phyloP scores from a whole-genome alignment of 1,284 basidiomycete genomes.

The Abortiporus biennis region DNA sequence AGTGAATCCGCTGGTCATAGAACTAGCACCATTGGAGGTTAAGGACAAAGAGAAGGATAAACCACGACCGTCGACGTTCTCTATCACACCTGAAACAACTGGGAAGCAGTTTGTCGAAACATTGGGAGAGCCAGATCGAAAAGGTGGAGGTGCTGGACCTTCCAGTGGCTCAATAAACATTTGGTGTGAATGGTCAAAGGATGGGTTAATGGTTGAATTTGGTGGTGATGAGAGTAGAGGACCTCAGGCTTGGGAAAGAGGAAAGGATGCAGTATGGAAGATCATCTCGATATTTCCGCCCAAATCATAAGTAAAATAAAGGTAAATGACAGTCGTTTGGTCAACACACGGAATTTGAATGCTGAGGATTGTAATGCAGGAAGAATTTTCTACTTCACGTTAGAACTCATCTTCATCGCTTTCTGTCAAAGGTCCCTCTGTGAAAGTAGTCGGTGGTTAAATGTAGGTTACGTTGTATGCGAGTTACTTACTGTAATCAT shows the following conservation, averaged over 20 bases:
- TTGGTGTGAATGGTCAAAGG: constrained; percentile 85
- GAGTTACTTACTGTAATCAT: constrained; percentile 52
- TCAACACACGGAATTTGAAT: not conserved
- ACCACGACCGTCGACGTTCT: constrained; percentile 34
- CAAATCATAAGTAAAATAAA: not conserved
- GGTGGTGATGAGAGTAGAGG: constrained; percentile 71
- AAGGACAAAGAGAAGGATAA: no score
- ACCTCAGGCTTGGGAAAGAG: constrained; percentile 79
- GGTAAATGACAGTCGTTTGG: not conserved
- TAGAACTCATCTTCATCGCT: no score
- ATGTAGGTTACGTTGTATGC: not conserved
- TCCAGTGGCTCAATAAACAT: constrained; percentile 81
- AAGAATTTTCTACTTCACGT: no score
- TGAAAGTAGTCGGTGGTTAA: not conserved
- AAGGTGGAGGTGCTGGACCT: constrained; percentile 80
- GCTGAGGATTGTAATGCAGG: no score
- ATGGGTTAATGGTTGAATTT: constrained; percentile 80
- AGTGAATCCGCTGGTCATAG: constrained; percentile 39
- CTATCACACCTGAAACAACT: constrained; percentile 44
- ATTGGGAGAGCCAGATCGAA: constrained; percentile 80
- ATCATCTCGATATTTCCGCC: constrained; percentile 58
- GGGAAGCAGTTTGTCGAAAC: constrained; percentile 71
- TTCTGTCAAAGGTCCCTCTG: constrained; percentile 2
- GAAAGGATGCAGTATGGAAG: constrained; percentile 74
- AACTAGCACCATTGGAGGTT: constrained; percentile 31